Evolutionary conservation across 1,284 basidiomycete species (phyloP).

Genomic region (Bjerkandera adusta): DNA sequence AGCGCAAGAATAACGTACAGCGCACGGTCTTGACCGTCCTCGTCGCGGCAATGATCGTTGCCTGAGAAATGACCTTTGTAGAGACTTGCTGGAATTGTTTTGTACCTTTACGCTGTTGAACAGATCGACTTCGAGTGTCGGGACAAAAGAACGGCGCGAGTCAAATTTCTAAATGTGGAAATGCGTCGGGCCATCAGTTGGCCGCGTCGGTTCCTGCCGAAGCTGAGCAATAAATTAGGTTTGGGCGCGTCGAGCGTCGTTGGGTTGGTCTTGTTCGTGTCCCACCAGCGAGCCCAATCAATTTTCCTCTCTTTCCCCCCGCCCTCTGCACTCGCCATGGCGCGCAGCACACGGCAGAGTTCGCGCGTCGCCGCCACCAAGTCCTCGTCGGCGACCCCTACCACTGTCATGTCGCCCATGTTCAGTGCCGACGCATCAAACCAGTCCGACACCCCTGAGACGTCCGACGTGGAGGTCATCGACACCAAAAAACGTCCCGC

Average conservation of each 20-base stretch:
- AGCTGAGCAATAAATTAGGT: conserved; percentile 20
- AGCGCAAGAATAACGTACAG: conserved; percentile 37
- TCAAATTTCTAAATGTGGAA: conserved; percentile 12
- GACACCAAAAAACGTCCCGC: conserved; percentile 10
- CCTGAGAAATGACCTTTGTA: neutral
- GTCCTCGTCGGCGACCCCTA: conserved; percentile 32
- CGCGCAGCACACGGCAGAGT: conserved; percentile 19
- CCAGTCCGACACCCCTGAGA: conserved; percentile 38
- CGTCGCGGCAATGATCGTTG: conserved; percentile 4
- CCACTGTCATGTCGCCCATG: conserved; percentile 37
- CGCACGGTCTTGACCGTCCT: conserved; percentile 25
- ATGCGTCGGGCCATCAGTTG: neutral
- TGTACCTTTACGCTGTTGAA: neutral
- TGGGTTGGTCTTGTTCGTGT: conserved; percentile 9
- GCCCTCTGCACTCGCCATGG: conserved; percentile 18
- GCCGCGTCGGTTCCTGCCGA: conserved; percentile 14
- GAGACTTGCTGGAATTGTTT: neutral
- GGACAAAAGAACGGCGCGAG: conserved; percentile 8
- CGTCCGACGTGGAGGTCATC: conserved; percentile 36
- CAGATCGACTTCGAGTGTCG: neutral
- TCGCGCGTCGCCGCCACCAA: conserved; percentile 20
- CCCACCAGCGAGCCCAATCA: conserved; percentile 1
- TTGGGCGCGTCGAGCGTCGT: conserved; percentile 17
- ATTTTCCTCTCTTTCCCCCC: conserved; percentile 5
- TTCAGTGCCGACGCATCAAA: conserved; percentile 42